Percentiles rank a stretch among this genome's conserved stretches.
These are phyloP conservation scores for Polychaeton citri DNA, from an alignment of 2,329 filamentous ascomycete species.

Conservation along the genomic window DNA sequence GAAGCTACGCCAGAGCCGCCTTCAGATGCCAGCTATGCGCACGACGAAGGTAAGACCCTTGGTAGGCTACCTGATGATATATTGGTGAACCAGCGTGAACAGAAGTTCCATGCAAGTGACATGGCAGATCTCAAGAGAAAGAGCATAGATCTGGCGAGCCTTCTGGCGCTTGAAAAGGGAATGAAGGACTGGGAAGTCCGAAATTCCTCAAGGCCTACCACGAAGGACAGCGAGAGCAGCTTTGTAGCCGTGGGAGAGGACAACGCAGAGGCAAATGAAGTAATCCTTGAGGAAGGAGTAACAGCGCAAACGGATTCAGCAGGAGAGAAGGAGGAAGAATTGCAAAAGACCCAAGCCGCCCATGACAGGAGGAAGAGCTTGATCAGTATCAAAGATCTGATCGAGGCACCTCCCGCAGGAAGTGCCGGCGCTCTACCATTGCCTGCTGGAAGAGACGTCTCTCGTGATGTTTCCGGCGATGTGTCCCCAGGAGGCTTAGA, in stretches of 20 bases:
- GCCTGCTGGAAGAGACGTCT: neutral
- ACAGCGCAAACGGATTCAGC: neutral
- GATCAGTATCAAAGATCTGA: conserved; percentile 9
- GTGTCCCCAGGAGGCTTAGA: neutral
- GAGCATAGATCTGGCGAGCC: neutral
- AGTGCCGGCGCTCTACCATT: neutral
- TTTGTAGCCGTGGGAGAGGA: neutral
- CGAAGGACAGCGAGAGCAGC: neutral
- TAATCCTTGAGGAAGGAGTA: neutral
- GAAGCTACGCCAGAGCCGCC: neutral
- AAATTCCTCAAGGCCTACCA: neutral
- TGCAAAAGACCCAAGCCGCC: too few species aligned
- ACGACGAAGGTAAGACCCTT: conserved; percentile 1
- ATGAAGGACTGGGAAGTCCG: neutral
- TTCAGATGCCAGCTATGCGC: too few species aligned
- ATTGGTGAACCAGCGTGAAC: conserved; percentile 4
- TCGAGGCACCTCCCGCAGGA: neutral
- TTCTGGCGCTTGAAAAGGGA: neutral
- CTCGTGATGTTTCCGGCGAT: neutral
- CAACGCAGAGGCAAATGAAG: neutral
- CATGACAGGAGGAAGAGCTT: conserved; percentile 10
- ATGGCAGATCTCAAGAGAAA: conserved; percentile 8
- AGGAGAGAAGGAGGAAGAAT: neutral
- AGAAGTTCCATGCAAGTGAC: conserved; percentile 10
- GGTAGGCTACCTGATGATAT: conserved; percentile 1